phyloP scores from a whole-genome alignment of 495 filamentous ascomycete genomes.

The Trypethelium eluteriae region DNA sequence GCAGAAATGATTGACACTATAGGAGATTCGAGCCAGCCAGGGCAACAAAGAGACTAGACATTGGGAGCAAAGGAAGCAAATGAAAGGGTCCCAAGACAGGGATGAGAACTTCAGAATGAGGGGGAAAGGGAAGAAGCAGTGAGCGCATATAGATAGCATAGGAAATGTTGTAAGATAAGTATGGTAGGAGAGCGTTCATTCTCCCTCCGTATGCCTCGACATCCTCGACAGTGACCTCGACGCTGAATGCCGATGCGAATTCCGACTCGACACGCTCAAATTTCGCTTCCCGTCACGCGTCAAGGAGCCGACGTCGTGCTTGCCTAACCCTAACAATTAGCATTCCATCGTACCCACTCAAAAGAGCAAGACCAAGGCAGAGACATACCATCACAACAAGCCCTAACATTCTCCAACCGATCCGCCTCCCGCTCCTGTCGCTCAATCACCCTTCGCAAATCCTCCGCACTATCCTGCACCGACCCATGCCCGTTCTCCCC shows the following conservation, averaged over 20 bases:
- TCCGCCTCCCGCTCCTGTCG: constrained; percentile 65
- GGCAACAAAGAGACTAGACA: not conserved
- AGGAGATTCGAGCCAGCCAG: not conserved
- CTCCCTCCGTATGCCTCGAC: not conserved
- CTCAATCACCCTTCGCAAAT: constrained; percentile 67
- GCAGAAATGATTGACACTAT: not conserved
- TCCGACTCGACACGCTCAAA: not conserved
- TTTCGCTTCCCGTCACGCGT: constrained; percentile 7
- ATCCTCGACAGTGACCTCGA: constrained; percentile 6
- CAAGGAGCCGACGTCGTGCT: constrained; percentile 27
- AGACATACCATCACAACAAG: constrained; percentile 88
- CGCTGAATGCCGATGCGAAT: not conserved
- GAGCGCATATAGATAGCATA: not conserved
- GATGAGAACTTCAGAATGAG: not conserved
- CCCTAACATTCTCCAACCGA: constrained; percentile 85
- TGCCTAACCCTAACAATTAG: constrained; percentile 19
- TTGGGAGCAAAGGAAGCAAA: not conserved
- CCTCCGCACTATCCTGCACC: constrained; percentile 69
- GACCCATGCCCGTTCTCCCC: constrained; percentile 37
- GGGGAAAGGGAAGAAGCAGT: not conserved
- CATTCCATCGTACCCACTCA: not conserved
- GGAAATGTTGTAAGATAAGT: not conserved
- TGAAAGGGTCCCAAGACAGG: not conserved
- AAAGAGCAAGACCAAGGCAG: not conserved
- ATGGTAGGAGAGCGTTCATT: not conserved